Evolutionary conservation across 495 filamentous ascomycete species (phyloP), one percentile per base, ranked within the genome.

Genomic region (Penicillium manginii): DNA sequence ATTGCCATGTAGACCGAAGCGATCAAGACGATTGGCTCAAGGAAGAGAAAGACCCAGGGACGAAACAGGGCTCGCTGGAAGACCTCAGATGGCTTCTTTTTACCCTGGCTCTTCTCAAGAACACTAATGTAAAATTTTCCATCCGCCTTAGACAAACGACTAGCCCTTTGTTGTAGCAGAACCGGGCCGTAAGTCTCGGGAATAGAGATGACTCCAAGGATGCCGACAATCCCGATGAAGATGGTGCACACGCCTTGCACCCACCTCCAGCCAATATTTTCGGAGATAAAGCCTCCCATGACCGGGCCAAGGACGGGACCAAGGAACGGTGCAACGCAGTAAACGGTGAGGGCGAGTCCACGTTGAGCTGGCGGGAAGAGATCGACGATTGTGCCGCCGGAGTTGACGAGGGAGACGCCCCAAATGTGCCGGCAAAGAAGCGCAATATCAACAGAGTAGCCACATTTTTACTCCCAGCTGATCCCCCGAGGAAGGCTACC

Each of bases 361-460:
- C 86, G 77, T 55, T 84, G 68, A 50, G 57, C 63, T 4, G 79
- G 76, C 6, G 70, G 66, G 55, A 88, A 88, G 31, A 87, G 82
- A 57, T 89, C 84, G 22, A 84, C 79, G 62, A 88, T 83, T 29
- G 84, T 78, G 22, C 84, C 84, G 17, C 84, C 83, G 7, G 81
- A 73, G 45, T 85, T 75, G 14, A 81, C 78, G 26, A 88, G 54
- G 85, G 82, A 5, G 82, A 83, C 4, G 78, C 77, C 2, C 86
- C 88, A 67, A 88, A 85, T 10, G 82, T 78, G 29, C 87, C 84
- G 14, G 81, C 83, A 49, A 90, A 80, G 76, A 89, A 88, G 33
- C 88, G 83, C 15, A 90, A 73, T 39, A 89, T 74, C 33, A 89
- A 58, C 1, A 91, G 74, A 0, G 83, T 80, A 48, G 80, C 59